Base-by-base conservation (phyloP, 768 basidiomycete species). In the Pleurotus pulmonarius region DNA sequence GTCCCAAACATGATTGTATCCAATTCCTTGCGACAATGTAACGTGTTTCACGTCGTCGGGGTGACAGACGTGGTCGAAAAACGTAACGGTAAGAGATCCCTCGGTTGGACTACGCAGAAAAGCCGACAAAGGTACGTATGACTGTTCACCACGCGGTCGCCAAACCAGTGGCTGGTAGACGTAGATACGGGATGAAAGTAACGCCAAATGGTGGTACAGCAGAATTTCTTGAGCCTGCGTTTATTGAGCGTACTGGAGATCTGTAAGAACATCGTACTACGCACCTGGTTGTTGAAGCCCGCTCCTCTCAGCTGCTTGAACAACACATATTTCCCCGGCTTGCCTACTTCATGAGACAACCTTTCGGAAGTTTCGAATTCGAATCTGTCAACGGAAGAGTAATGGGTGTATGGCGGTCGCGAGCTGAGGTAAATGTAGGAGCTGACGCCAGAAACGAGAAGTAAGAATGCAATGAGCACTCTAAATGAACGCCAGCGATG, bases 271-370 rank as follows among this genome's bases (percentile, higher is more conserved):
- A 26, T 57, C 5, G 48, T 24, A n/a, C 5, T 15, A 59, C 65
- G 18, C 45, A 74, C 78, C 65, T 80, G 77, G 56, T 78, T 80
- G 51, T 78, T 79, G 58, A 80, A 80, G 1, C 78, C 79, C 22
- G 76, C 77, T 5, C 78, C 79, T 47, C 75, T 74, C 15, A 78
- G 67, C 58, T 79, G 79, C 56, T 68, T 71, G 58, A 78, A 79
- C 49, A 71, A 60, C 2, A 79, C 77, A 63, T 71, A 78, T 64
- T 70, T 75, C 29, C 64, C 64, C 9, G 66, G 38, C 46, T 40
- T 61, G 34, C 58, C 57, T 25, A 65, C 58, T 48, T 66, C 68
- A 46, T 65, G 59, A 22, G 65, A 63, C 20, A 72, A 53, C 22
- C 59, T 60, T 25, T 66, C 64, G 4, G 74, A 76, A 6, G 65